phyloP scores from a whole-genome alignment of 352 stramenopile species.

The Phytophthora kernoviae region DNA sequence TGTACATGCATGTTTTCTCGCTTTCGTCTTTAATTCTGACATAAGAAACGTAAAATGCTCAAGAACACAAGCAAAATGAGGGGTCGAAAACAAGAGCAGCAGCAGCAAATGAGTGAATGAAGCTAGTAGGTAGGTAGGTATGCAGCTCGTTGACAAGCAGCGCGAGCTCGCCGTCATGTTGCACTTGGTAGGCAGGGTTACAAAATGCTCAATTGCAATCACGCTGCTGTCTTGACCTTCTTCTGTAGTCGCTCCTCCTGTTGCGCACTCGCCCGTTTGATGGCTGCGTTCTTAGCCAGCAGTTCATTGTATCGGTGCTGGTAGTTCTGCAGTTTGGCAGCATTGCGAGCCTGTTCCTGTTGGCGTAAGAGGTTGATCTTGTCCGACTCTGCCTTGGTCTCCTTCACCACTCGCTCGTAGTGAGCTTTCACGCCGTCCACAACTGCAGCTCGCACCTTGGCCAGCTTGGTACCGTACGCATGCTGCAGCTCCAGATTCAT shows the following conservation, averaged over 20 bases:
- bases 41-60: slow-evolving; percentile 35
- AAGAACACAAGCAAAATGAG: slow-evolving; percentile 8
- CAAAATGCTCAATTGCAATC: not conserved
- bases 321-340: slow-evolving; percentile 60
- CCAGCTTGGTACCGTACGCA: slow-evolving; percentile 69
- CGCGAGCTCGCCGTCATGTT: too few relatives aligned
- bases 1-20: slow-evolving; percentile 22
- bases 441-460: slow-evolving; percentile 64
- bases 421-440: slow-evolving; percentile 70
- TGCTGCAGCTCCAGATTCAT: slow-evolving; percentile 81
- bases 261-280: slow-evolving; percentile 43
- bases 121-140: too few relatives aligned
- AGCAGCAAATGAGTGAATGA: too few relatives aligned
- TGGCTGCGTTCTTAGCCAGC: slow-evolving; percentile 66
- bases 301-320: slow-evolving; percentile 62
- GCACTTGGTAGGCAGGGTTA: too few relatives aligned
- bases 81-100: not conserved
- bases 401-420: slow-evolving; percentile 46
- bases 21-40: slow-evolving; percentile 24
- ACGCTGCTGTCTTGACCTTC: slow-evolving; percentile 43
- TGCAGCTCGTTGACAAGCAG: slow-evolving; percentile 15
- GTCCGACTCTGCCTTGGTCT: slow-evolving; percentile 45
- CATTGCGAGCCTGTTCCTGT: slow-evolving; percentile 73
- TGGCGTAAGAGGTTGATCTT: slow-evolving; percentile 67
- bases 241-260: slow-evolving; percentile 35